Conservation (phyloP, 768 basidiomycete species). For the Trametes gibbosa region DNA sequence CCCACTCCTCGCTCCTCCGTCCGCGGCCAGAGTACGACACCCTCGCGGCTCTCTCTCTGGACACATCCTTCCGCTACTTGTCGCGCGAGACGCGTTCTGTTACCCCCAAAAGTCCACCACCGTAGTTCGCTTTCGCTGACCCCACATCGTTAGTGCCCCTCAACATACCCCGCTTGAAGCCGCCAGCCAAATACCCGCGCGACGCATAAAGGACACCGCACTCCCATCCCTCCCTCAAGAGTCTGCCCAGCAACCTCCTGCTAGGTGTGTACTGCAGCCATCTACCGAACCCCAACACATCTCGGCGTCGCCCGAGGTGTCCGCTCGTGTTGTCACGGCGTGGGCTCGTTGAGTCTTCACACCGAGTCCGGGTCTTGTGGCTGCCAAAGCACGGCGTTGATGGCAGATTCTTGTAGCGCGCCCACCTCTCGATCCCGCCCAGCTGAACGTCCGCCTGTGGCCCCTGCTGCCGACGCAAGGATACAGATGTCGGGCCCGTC, state of each 20-base stretch:
- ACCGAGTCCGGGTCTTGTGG: neutral
- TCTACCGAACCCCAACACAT: no score
- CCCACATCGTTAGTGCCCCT: neutral
- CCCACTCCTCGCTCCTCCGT: neutral
- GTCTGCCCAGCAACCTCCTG: neutral
- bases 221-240: slow-evolving; percentile 6
- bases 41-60: neutral
- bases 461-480: neutral
- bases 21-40: neutral
- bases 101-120: neutral
- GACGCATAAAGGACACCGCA: slow-evolving; percentile 7
- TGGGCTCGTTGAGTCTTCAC: neutral
- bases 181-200: neutral
- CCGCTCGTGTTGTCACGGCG: neutral
- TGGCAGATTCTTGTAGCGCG: neutral
- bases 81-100: neutral
- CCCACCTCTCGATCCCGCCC: neutral
- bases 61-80: neutral
- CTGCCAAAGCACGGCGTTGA: neutral
- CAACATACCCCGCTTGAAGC: neutral
- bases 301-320: neutral
- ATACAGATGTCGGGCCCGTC: neutral
- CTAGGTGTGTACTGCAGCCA: neutral
- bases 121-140: neutral
- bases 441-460: neutral